Evolutionary conservation across 202 grass and related monocot species (phyloP), one percentile per base, ranked within the genome.

Genomic region (Panicum hallii): DNA sequence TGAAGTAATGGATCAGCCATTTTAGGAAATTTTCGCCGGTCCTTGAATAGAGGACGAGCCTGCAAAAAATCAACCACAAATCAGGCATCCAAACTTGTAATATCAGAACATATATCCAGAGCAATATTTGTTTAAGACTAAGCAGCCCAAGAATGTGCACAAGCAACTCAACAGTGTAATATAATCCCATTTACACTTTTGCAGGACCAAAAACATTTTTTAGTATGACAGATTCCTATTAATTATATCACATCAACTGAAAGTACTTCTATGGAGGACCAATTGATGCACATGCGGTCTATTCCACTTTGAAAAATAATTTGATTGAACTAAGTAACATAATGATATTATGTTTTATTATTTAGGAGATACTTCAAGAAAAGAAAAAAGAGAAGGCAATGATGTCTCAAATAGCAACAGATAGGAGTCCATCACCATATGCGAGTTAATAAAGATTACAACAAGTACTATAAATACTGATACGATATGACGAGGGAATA

Each of bases 11-110:
- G 97, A 82, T 99, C 97, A 16, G 91, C 97, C 93, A 99, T 99
- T 88, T 97, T 96, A 54, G 93, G 91, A 83, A 99, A 99, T 77
- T 97, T 99, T 26, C 93, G 82, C n/a, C 97, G 91, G 69, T 99
- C 97, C 84, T 94, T 99, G 80, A 99, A 99, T 75, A 99, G 85
- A 44, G 93, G 93, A 38, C 97, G 97, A 79, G 97, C 97, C 97
- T 99, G 88, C 84, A 92, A 79, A 88, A 87, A 78, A 88, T 81
- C 20, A 41, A 88, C 26, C 2, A 7, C 46, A 72, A 67, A 83
- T 86, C 41, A 89, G 43, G 75, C 23, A 82, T 74, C 53, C 34
- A 79, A 62, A 61, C n/a, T 74, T 67, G 22, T 22, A 82, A 56
- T 66, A 23, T 77, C 28, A 20, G 49, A 74, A 65, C 22, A 81